phyloP scores from a whole-genome alignment of 257 asterid species.

The Agastache rugosa region DNA sequence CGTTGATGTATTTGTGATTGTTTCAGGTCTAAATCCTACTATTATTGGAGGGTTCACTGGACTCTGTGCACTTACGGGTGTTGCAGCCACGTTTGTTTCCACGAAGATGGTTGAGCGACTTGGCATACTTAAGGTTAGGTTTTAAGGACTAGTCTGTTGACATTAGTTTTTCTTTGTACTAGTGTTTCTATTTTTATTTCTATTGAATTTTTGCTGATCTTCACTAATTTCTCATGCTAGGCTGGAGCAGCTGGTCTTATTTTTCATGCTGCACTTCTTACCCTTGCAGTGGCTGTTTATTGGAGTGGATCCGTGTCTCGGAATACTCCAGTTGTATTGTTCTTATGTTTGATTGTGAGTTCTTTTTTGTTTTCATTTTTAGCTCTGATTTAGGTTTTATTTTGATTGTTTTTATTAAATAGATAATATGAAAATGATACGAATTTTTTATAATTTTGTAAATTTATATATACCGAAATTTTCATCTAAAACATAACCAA shows the following conservation, averaged over 20 bases:
- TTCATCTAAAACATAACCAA: background rate
- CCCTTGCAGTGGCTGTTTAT: constrained; percentile 83
- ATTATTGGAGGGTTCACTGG: constrained; percentile 95
- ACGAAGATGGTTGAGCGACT: constrained; percentile 80
- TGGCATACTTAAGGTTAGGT: constrained; percentile 91
- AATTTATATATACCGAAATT: background rate
- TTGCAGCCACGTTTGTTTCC: constrained; percentile 90
- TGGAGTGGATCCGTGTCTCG: constrained; percentile 83
- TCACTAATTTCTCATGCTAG: constrained; percentile 50
- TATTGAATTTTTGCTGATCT: constrained; percentile 22
- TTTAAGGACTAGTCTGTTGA: background rate
- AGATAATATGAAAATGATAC: background rate
- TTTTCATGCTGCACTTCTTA: constrained; percentile 88
- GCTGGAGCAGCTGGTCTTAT: constrained; percentile 98
- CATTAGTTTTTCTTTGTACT: constrained; percentile 13
- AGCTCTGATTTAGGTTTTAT: background rate
- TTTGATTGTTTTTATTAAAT: background rate
- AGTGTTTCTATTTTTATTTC: background rate
- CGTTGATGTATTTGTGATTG: constrained; percentile 28
- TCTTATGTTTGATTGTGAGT: constrained; percentile 89
- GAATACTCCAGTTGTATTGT: constrained; percentile 68
- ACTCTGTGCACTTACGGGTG: constrained; percentile 90
- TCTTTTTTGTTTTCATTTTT: constrained; percentile 25
- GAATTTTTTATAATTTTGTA: background rate
- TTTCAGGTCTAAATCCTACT: constrained; percentile 92